Base-by-base conservation (phyloP, 768 basidiomycete genomes). In the Tricholoma saponaceum region DNA sequence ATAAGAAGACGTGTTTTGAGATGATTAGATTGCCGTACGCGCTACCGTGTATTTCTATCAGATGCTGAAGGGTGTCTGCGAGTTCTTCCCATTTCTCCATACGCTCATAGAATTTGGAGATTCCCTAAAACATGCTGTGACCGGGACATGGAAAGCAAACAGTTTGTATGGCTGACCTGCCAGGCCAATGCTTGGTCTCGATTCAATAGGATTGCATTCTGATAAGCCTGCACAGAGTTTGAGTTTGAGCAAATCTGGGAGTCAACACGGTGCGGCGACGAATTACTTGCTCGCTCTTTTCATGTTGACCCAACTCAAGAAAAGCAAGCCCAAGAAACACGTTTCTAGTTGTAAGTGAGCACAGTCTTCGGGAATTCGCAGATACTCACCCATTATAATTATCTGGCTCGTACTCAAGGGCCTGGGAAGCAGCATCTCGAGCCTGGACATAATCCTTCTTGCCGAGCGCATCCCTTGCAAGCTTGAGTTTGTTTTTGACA, bases 381-480 rank as follows among this genome's bases (percentile, higher is more conserved):
- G 26, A 47, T 44, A 80, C 88, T 66, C 69, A 95, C 93, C 91
- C 95, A 66, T 89, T 86, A 67, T 96, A 96, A 66, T 93, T 94
- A 43, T 84, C 81, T 1, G 87, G 80, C 56, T 97, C 95, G 61
- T 84, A 85, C 35, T 86, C 84, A 16, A 92, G 73, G 8, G 86
- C 85, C 60, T 84, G 80, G 43, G 75, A 68, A 7, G 87, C 83
- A n/a, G 85, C 81, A 61, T 86, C 81, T 58, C 80, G 83, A 10
- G 92, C 94, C 18, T 72, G 72, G 4, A 74, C 68, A 63, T 83
- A 94, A 59, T 95, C 86, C 67, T 92, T 93, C 68, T 86, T 89
- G 12, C 74, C 76, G 20, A 96, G 73, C 3, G 83, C 79, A 55
- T 94, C 92, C 58, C 89, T 83, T 12, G 92, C 88, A 20, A 79